Percentiles rank a stretch among this genome's conserved stretches.
phyloP scores from a whole-genome alignment of 768 basidiomycete genomes.

The Rhizopogon rudus region DNA sequence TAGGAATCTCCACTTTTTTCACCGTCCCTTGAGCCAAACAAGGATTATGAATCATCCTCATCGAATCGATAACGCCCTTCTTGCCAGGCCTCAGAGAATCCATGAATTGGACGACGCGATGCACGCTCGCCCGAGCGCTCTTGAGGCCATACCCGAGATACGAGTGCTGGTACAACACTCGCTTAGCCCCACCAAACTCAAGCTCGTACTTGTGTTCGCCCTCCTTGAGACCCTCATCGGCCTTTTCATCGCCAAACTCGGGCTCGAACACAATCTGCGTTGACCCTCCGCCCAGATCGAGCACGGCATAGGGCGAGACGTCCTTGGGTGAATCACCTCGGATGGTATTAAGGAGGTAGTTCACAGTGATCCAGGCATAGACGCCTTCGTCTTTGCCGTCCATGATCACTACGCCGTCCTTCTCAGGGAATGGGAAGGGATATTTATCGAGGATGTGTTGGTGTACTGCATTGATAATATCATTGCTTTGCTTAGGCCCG shows the following conservation, averaged over 20 bases:
- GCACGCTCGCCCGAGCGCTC: conserved; percentile 79
- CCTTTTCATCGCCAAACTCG: conserved; percentile 38
- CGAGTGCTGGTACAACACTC: conserved; percentile 93
- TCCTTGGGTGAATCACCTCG: conserved; percentile 42
- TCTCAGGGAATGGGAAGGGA: conserved; percentile 60
- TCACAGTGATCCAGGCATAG: conserved; percentile 98
- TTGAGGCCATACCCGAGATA: conserved; percentile 96
- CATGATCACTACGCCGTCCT: conserved; percentile 81
- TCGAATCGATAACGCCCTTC: conserved; percentile 2
- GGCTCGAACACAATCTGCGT: conserved; percentile 99
- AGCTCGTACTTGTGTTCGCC: conserved; percentile 94
- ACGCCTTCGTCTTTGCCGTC: conserved; percentile 96
- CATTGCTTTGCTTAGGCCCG: conserved; percentile 53
- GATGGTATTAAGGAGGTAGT: conserved; percentile 82
- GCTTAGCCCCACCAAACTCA: conserved; percentile 61
- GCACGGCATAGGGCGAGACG: conserved; percentile 73
- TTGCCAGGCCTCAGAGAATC: conserved; percentile 33
- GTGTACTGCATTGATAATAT: conserved; percentile 74
- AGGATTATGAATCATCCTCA: conserved; percentile 49
- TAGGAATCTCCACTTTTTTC: conserved; percentile 58
- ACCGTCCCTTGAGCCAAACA: conserved; percentile 70
- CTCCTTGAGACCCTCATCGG: conserved; percentile 44
- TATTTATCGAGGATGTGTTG: conserved; percentile 50
- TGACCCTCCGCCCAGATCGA: conserved; percentile 95
- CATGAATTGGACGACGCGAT: conserved; percentile 90